A percentile compares a stretch with the other conserved stretches of the same genome.
Conservation (phyloP, 2,329 filamentous ascomycete species). For the Colletotrichum lupini region DNA sequence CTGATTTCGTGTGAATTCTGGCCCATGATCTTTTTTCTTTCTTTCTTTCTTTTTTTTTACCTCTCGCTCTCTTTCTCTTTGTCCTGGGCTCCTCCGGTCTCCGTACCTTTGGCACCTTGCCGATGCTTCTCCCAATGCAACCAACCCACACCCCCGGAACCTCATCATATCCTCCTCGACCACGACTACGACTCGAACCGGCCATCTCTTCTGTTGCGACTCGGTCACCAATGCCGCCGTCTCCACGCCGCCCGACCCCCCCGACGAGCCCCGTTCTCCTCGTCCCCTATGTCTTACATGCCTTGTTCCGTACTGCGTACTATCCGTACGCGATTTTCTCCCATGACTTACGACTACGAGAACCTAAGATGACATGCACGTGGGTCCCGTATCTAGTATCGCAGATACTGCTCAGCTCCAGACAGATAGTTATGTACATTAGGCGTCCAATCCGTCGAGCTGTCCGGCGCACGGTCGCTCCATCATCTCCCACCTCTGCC, state of each 20-base stretch:
- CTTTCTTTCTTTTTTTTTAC: neutral
- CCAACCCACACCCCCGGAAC: neutral
- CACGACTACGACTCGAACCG: constrained; percentile 16
- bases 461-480: constrained; percentile 29
- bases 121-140: neutral
- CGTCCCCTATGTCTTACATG: constrained; percentile 25
- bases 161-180: neutral
- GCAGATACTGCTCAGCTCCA: constrained; percentile 22
- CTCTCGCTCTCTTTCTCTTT: neutral
- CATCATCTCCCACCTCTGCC: constrained; percentile 8
- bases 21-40: neutral
- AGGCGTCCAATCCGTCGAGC: constrained; percentile 29
- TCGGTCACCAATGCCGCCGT: constrained; percentile 23
- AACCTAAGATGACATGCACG: constrained; percentile 30
- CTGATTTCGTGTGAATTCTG: constrained; percentile 21
- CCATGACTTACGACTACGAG: constrained; percentile 11
- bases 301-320: too few species aligned
- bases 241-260: constrained; percentile 12
- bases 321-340: neutral
- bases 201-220: constrained; percentile 16
- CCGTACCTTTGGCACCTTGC: neutral
- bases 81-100: neutral
- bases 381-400: constrained; percentile 24
- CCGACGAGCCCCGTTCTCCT: constrained; percentile 9
- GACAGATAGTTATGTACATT: constrained; percentile 17